Base-by-base conservation (phyloP, 1,284 basidiomycete genomes). In the Boletus albobrunnescens region DNA sequence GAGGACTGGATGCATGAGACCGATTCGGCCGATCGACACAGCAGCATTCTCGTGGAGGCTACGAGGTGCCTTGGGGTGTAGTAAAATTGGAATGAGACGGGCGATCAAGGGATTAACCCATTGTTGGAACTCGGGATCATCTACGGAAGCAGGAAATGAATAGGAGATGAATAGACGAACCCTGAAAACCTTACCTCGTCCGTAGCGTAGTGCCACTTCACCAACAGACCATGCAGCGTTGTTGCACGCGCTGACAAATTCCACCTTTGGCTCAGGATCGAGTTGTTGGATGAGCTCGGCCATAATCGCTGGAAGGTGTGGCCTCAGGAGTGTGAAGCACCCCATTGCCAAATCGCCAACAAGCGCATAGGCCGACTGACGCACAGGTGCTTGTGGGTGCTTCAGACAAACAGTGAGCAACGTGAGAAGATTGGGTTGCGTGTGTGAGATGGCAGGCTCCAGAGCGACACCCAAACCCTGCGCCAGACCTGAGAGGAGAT, bases 201-300 rank as follows among this genome's bases (percentile, higher is more conserved):
- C 87, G 63, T 89, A 93, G 44, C 91, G 85, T 56, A 94, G 71
- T 9, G 96, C 92, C 38, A 99, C 91, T 71, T 99, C 96, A 39
- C 96, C 96, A 12, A 95, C 93, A 16, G 93, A 94, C 96, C 96
- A 99, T 1, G 95, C 94, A n/a, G 96, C 96, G 64, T 99, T 99
- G 72, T 99, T 99, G 70, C 93, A 96, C 11, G 96, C 96, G 55
- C 90, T 94, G 52, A 98, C 84, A 64, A 94, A 93, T 66, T 96
- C 93, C 31, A 88, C 78, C 63, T 90, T 89, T 4, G 91, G 88
- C 61, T 94, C 91, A 3, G 89, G 85, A 55, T 94, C 88, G 52
- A 99, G 88, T 64, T 99, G 94, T 35, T 81, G 71, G 47, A 92
- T 90, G 46, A 99, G 78, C 61, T 94, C 87, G 14, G 85, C 79